Conservation (phyloP, 1,284 basidiomycete genomes). For the Trichosporon coremiiforme region DNA sequence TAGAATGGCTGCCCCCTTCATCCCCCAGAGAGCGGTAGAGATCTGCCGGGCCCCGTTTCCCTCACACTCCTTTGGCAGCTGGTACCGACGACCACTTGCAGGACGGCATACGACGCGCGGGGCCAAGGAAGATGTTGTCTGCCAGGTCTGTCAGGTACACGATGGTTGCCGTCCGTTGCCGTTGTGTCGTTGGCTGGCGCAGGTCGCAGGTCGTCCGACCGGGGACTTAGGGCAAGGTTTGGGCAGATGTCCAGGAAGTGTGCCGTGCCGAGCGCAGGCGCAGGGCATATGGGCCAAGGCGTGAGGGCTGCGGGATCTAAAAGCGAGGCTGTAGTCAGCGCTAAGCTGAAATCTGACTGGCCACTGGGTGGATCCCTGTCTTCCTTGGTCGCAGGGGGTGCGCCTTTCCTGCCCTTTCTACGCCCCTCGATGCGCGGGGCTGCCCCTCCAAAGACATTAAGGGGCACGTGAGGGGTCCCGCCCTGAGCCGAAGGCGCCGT, state of each 20-base stretch:
- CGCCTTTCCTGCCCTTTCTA: no score
- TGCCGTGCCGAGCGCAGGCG: neutral
- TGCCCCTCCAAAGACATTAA: neutral
- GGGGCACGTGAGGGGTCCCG: constrained; percentile 9
- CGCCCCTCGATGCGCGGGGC: no score
- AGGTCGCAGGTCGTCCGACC: constrained; percentile 7
- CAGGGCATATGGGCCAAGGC: constrained; percentile 1
- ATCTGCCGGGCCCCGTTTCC: constrained; percentile 3
- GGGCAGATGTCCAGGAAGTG: neutral
- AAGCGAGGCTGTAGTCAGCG: neutral
- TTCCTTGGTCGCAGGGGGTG: no score
- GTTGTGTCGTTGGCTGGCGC: neutral
- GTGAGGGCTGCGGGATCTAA: neutral
- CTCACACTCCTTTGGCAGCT: neutral
- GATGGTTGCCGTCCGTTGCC: neutral
- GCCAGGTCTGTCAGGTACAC: neutral
- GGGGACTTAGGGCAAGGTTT: neutral
- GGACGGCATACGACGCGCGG: no score
- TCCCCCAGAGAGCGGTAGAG: no score
- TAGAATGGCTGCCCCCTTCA: no score
- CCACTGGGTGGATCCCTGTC: no score
- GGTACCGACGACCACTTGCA: no score
- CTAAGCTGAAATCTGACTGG: neutral
- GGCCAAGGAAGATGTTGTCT: no score
- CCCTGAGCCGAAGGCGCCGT: constrained; percentile 8